phyloP scores from a whole-genome alignment of 768 basidiomycete species.

The Mycena metata region DNA sequence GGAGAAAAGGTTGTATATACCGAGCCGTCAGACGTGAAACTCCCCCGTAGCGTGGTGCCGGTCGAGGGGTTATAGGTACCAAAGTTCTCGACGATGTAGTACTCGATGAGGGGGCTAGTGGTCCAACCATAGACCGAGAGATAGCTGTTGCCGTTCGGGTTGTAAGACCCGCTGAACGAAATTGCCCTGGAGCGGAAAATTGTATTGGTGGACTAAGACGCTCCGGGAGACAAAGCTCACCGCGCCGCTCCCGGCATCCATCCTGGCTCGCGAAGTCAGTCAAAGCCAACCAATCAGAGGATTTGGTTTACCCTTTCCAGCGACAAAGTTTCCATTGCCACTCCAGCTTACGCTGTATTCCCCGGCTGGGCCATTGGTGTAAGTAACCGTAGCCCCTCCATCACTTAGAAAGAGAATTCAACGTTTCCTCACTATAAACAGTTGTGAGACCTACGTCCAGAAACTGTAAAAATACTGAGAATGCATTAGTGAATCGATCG shows the following conservation, averaged over 20 bases:
- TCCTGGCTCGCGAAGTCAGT: slow-evolving; percentile 9
- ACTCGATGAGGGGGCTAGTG: slow-evolving; percentile 49
- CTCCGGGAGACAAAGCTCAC: slow-evolving; percentile 12
- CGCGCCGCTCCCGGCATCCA: slow-evolving; percentile 49
- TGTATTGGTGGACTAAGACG: neutral
- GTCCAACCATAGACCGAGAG: slow-evolving; percentile 49
- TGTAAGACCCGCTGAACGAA: slow-evolving; percentile 43
- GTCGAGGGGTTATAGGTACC: slow-evolving; percentile 48
- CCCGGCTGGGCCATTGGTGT: slow-evolving; percentile 48
- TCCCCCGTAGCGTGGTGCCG: slow-evolving; percentile 43
- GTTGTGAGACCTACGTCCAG: too few species aligned
- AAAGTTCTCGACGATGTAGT: slow-evolving; percentile 50
- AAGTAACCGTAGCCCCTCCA: slow-evolving; percentile 43
- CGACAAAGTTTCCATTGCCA: slow-evolving; percentile 47
- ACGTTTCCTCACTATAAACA: too few species aligned
- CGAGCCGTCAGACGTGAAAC: slow-evolving; percentile 48
- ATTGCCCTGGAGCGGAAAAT: slow-evolving; percentile 39
- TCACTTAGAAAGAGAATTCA: slow-evolving; percentile 47
- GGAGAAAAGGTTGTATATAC: too few species aligned
- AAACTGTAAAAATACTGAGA: too few species aligned
- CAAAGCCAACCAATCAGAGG: too few species aligned
- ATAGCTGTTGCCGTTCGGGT: slow-evolving; percentile 49
- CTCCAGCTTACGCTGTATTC: slow-evolving; percentile 49
- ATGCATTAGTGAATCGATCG: too few species aligned
- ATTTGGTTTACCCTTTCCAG: slow-evolving; percentile 22